Conservation (phyloP, 805 yeast genomes). For the Wickerhamomyces queroliae region DNA sequence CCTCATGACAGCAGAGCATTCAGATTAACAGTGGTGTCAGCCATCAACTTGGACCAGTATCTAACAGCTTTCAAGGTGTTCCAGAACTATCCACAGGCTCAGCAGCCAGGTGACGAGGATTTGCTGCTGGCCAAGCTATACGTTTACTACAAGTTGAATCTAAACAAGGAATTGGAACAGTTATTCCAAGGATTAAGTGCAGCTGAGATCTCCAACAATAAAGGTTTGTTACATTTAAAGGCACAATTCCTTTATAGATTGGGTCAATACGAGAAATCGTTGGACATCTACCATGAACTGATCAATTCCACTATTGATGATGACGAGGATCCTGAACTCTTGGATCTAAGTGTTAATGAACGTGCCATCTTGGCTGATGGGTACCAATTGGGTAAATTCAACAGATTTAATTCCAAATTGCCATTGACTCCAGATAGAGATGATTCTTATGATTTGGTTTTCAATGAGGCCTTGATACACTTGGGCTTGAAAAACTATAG, state of each 20-base stretch:
- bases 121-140: conserved; percentile 53
- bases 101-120: conserved; percentile 27
- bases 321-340: conserved; percentile 28
- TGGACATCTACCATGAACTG: conserved; percentile 44
- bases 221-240: conserved; percentile 41
- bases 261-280: conserved; percentile 47
- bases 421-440: conserved; percentile 14
- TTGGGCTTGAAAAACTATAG: conserved; percentile 36
- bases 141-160: conserved; percentile 51
- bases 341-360: conserved; percentile 64
- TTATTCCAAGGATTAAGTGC: conserved; percentile 19
- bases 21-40: conserved; percentile 48
- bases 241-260: conserved; percentile 48
- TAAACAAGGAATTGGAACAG: conserved; percentile 24
- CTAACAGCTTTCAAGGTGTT: conserved; percentile 42
- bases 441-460: conserved; percentile 52
- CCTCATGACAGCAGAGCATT: conserved; percentile 27
- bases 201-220: conserved; percentile 12
- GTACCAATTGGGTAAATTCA: conserved; percentile 13
- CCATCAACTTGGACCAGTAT: conserved; percentile 63
- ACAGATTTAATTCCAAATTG: conserved; percentile 9
- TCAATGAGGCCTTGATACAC: conserved; percentile 57
- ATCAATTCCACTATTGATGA: conserved; percentile 29
- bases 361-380: conserved; percentile 57
- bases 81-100: conserved; percentile 28